Base-by-base conservation (phyloP, 441 rosid genomes). In the Populus hybrid region DNA sequence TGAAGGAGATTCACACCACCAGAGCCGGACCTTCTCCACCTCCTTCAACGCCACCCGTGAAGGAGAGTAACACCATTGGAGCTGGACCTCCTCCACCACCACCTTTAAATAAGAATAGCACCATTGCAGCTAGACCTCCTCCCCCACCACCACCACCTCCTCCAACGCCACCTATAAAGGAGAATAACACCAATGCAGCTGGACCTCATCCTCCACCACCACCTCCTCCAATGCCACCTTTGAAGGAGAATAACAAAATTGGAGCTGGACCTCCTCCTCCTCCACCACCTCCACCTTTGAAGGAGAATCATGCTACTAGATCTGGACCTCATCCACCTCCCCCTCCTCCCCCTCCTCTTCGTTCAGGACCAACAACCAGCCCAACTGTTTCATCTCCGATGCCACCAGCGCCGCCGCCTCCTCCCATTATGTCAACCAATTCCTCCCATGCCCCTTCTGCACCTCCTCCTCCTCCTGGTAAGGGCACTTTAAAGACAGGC, bases 361-460 rank as follows among this genome's bases (percentile, higher is more conserved):
- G 64, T 82, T 78, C 85, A 72, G 74, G 86, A 26, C 76, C 71
- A 67, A 50, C 74, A 16, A 20, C 72, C 35, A 36, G 70, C 35
- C 76, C 79, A 24, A 36, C 69, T 72, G 73, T 59, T 78, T 64
- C 84, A 61, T 78, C 86, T 79, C 70, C 87, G 57, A 57, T 63
- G 18, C 81, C 88, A 11, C 80, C 83, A 1, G 86, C 89, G 67
- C 91, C 86, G 32, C 91, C 90, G 14, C 87, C 89, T 38, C 89
- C 86, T 70, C 80, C 88, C 28, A 8, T 79, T 76, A 38, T 67
- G 30, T 81, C 89, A 26, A 79, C 84, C 16, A 86, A 81, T 30
- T 83, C 88, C 76, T 83, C 85, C 54, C 32, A 40, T 69, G 86
- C 77, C 73, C 90, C 89, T n/a, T 82, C 88, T 77, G 85, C 85